A percentile compares a stretch with the other conserved stretches of the same genome.
phyloP scores from a whole-genome alignment of 1,284 basidiomycete species.

The Ustilago trichophora region DNA sequence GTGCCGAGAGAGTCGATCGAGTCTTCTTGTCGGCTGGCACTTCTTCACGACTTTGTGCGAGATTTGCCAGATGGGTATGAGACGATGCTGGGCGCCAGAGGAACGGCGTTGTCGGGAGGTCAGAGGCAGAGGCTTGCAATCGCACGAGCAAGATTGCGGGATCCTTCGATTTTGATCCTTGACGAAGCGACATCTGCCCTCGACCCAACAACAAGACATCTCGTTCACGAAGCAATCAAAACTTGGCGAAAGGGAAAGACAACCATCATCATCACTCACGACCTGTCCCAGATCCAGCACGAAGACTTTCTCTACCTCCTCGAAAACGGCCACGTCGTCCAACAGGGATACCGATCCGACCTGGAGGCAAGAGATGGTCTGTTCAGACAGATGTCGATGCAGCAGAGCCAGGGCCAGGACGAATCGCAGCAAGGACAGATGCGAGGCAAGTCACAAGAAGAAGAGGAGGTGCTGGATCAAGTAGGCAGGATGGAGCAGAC shows the following conservation, averaged over 20 bases:
- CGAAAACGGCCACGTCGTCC: slow-evolving; percentile 80
- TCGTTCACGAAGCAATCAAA: slow-evolving; percentile 89
- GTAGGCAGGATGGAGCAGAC: not conserved
- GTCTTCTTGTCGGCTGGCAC: slow-evolving; percentile 81
- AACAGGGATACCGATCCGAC: slow-evolving; percentile 85
- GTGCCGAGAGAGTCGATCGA: slow-evolving; percentile 74
- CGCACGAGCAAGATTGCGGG: slow-evolving; percentile 83
- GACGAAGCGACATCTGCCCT: slow-evolving; percentile 97
- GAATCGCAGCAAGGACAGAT: slow-evolving; percentile 30
- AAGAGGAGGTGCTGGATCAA: slow-evolving; percentile 65
- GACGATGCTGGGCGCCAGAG: slow-evolving; percentile 76
- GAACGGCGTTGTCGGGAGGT: slow-evolving; percentile 85
- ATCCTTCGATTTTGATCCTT: slow-evolving; percentile 89
- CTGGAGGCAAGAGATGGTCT: slow-evolving; percentile 70
- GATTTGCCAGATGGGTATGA: slow-evolving; percentile 88
- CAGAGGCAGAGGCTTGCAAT: slow-evolving; percentile 92
- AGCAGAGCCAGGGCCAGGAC: slow-evolving; percentile 5
- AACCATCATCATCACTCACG: slow-evolving; percentile 96
- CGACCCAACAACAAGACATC: slow-evolving; percentile 84
- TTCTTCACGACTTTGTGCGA: slow-evolving; percentile 86
- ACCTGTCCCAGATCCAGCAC: slow-evolving; percentile 81
- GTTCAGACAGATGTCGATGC: slow-evolving; percentile 11
- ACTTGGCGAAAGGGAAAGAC: slow-evolving; percentile 83
- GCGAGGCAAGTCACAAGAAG: slow-evolving; percentile 67
- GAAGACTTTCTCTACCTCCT: slow-evolving; percentile 93